Conservation (phyloP, 1,284 basidiomycete species). For the Trametes pubescens region DNA sequence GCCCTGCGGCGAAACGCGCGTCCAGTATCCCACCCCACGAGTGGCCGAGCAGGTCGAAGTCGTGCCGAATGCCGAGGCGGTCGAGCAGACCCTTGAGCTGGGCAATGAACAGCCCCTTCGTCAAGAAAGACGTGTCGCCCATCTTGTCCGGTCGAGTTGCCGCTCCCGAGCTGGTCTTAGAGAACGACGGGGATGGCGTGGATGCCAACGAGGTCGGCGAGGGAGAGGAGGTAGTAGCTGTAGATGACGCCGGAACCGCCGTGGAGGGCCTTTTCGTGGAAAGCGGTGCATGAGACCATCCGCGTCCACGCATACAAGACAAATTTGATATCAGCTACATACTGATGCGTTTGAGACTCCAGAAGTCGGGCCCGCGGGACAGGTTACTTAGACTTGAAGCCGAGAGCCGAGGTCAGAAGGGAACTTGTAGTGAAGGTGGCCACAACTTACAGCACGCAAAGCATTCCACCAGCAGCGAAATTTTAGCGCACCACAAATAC, state of each 20-base stretch:
- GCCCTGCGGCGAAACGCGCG: conserved; percentile 39
- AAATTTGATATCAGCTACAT: no score
- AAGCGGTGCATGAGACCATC: no score
- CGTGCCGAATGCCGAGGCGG: conserved; percentile 46
- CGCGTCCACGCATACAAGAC: no score
- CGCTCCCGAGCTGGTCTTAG: conserved; percentile 61
- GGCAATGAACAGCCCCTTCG: conserved; percentile 55
- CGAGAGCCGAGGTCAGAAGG: no score
- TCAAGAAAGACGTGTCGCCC: conserved; percentile 51
- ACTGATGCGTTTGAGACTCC: no score
- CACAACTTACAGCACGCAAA: neutral
- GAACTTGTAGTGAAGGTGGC: no score
- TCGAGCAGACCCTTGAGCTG: conserved; percentile 56
- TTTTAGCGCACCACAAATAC: neutral
- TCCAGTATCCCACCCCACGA: conserved; percentile 61
- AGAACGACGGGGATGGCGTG: conserved; percentile 51
- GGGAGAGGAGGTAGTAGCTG: conserved; percentile 52
- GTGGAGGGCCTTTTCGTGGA: conserved; percentile 39
- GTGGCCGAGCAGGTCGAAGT: conserved; percentile 55
- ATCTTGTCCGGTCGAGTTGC: conserved; percentile 50
- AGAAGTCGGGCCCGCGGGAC: no score
- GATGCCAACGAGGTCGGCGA: conserved; percentile 42
- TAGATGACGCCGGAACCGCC: conserved; percentile 55
- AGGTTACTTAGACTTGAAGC: no score
- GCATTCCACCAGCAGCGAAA: neutral